phyloP scores from a whole-genome alignment of 345 rosid genomes.

The Gossypium herbaceum region DNA sequence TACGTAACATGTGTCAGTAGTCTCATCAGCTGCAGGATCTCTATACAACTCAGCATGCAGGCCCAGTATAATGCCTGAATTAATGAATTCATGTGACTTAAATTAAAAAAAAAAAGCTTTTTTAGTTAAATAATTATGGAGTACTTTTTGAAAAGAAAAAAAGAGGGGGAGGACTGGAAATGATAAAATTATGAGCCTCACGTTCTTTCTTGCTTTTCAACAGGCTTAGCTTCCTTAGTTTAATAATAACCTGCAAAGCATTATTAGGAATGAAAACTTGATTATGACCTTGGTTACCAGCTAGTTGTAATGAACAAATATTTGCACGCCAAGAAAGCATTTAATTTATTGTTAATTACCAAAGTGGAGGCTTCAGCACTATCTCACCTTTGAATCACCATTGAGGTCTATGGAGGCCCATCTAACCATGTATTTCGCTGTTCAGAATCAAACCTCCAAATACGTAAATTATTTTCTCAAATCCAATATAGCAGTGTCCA shows the following conservation, averaged over 20 bases:
- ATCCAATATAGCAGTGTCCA: neutral
- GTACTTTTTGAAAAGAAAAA: neutral
- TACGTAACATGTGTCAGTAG: slow-evolving; percentile 56
- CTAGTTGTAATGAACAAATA: neutral
- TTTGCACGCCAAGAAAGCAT: neutral
- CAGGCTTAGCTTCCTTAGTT: slow-evolving; percentile 57
- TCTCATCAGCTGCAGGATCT: slow-evolving; percentile 41
- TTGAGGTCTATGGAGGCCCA: slow-evolving; percentile 54
- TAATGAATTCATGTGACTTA: neutral
- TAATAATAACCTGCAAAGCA: slow-evolving; percentile 58
- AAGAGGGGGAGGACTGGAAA: neutral
- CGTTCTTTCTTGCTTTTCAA: slow-evolving; percentile 69
- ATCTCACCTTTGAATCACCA: slow-evolving; percentile 57
- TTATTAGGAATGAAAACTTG: neutral
- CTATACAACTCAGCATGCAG: slow-evolving; percentile 68
- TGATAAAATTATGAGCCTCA: slow-evolving; percentile 25
- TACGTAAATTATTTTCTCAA: neutral
- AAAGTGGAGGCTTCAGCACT: neutral
- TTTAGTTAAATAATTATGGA: no score
- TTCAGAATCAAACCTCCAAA: slow-evolving; percentile 12
- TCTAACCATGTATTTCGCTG: slow-evolving; percentile 71
- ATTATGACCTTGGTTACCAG: neutral
- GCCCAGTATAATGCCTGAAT: slow-evolving; percentile 56
- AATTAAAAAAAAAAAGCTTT: no score
- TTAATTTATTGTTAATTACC: neutral